Conservation (phyloP, 176 grass and related monocot species). For the Ensete glaucum region DNA sequence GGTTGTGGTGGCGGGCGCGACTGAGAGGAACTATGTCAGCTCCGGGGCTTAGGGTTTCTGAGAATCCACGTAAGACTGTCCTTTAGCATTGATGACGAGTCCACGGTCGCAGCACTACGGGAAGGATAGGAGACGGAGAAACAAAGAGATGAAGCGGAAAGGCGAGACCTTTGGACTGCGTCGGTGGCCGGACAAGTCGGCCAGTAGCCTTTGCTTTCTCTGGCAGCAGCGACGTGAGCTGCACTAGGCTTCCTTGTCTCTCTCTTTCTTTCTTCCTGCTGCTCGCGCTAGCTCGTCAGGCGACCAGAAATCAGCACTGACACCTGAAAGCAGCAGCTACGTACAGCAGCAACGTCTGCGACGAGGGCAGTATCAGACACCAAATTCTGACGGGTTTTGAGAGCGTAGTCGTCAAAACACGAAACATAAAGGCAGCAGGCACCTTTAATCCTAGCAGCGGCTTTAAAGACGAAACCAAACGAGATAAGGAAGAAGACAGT, state of each 20-base stretch:
- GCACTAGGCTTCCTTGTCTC: not conserved
- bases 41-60: not conserved
- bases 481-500: not conserved
- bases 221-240: too few relatives aligned
- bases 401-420: slow-evolving; percentile 1
- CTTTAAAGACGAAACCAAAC: slow-evolving; percentile 12
- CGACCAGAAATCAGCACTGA: slow-evolving; percentile 12
- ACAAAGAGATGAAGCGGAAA: not conserved
- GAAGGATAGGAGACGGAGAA: not conserved
- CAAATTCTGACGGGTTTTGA: not conserved
- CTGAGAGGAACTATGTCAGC: not conserved
- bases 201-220: not conserved
- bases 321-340: not conserved
- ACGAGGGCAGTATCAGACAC: not conserved
- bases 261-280: not conserved
- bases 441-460: slow-evolving; percentile 13
- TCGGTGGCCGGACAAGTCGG: not conserved
- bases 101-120: not conserved
- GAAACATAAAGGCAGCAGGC: slow-evolving; percentile 5
- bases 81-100: slow-evolving; percentile 8
- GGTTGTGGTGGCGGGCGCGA: not conserved
- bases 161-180: not conserved
- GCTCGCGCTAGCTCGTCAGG: not conserved
- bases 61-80: not conserved
- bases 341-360: slow-evolving; percentile 1